Percentiles rank a stretch among this genome's conserved stretches.
Evolutionary conservation across 2,329 filamentous ascomycete genomes (phyloP).

Genomic region (Pestalotiopsis sp.): DNA sequence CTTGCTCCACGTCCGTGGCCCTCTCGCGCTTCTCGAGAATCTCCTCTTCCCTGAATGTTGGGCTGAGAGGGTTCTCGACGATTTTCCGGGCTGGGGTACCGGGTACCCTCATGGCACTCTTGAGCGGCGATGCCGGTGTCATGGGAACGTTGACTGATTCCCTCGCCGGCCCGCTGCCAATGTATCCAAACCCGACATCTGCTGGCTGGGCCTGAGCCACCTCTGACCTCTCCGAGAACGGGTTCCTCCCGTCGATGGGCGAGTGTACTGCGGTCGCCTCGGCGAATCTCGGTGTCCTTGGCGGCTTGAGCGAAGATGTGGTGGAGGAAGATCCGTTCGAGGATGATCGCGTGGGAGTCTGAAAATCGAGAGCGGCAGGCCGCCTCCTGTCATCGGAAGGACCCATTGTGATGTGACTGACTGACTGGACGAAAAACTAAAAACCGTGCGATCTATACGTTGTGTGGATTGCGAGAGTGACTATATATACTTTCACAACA

Average conservation of each 20-base stretch:
- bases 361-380: conserved; percentile 57
- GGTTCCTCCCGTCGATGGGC: conserved; percentile 65
- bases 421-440: conserved; percentile 35
- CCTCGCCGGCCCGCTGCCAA: conserved; percentile 60
- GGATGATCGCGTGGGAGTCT: conserved; percentile 47
- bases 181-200: conserved; percentile 92
- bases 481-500: conserved; percentile 20
- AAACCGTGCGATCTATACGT: conserved; percentile 38
- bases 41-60: conserved; percentile 89
- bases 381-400: conserved; percentile 57
- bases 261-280: conserved; percentile 82
- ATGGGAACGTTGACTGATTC: conserved; percentile 64
- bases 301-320: conserved; percentile 63
- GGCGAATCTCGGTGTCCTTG: conserved; percentile 77
- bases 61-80: conserved; percentile 75
- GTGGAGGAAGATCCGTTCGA: conserved; percentile 56
- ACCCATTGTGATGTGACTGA: conserved; percentile 32
- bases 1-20: conserved; percentile 83
- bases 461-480: conserved; percentile 24
- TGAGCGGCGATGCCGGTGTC: conserved; percentile 78
- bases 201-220: conserved; percentile 71
- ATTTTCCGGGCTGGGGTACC: conserved; percentile 76
- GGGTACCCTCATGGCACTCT: conserved; percentile 87
- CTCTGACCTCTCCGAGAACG: conserved; percentile 62
- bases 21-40: conserved; percentile 83